phyloP scores from a whole-genome alignment of 371 early-diverging fungal species.

The Lichtheimia ornata region DNA sequence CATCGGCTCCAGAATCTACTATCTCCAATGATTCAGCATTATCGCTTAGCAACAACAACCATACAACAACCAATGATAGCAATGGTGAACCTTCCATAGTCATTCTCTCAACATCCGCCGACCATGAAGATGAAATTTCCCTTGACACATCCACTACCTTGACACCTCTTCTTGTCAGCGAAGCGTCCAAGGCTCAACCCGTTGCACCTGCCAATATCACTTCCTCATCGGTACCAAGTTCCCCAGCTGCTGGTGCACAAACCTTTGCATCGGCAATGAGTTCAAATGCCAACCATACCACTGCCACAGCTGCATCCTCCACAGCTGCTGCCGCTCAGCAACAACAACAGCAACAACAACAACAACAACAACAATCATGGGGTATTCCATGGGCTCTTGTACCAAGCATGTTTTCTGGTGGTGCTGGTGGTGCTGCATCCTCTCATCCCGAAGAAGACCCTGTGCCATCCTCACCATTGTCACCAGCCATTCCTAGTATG shows the following conservation, averaged over 20 bases:
- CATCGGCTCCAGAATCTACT: no score
- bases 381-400: constrained; percentile 55
- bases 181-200: constrained; percentile 31
- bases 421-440: constrained; percentile 1
- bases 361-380: constrained; percentile 25
- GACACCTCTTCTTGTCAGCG: constrained; percentile 42
- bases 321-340: constrained; percentile 6
- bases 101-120: constrained; percentile 36
- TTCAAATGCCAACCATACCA: constrained; percentile 8
- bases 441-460: constrained; percentile 2
- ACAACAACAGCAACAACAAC: neutral
- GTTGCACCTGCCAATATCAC: constrained; percentile 1
- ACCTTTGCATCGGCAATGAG: constrained; percentile 22
- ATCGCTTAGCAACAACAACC: constrained; percentile 3
- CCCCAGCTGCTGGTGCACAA: constrained; percentile 24
- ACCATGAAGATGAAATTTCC: constrained; percentile 23
- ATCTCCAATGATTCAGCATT: neutral
- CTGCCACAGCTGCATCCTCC: constrained; percentile 7
- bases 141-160: constrained; percentile 40
- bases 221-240: constrained; percentile 21
- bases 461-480: constrained; percentile 12
- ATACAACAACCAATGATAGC: neutral
- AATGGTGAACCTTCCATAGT: constrained; percentile 21
- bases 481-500: constrained; percentile 5
- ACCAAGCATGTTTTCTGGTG: constrained; percentile 28